Evolutionary conservation across 495 filamentous ascomycete genomes (phyloP).

Genomic region (Hypoxylon trugodes): DNA sequence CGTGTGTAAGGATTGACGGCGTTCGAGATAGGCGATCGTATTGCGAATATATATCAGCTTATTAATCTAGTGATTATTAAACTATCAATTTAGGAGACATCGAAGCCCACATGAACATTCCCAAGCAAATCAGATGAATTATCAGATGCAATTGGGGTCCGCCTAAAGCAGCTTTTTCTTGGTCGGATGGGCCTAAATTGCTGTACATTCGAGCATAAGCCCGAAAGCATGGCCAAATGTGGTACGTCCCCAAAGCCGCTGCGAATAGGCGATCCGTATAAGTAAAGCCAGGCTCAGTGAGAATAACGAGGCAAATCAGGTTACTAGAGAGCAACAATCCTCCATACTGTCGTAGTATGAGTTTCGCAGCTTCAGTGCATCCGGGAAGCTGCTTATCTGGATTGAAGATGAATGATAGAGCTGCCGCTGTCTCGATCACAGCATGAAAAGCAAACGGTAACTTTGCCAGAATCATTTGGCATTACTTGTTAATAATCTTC

Average conservation of each 20-base stretch:
- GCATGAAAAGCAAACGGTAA: slow-evolving; percentile 40
- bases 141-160: slow-evolving; percentile 26
- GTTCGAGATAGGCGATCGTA: not conserved
- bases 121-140: slow-evolving; percentile 20
- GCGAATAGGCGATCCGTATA: slow-evolving; percentile 30
- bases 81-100: not conserved
- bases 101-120: slow-evolving; percentile 18
- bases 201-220: slow-evolving; percentile 39
- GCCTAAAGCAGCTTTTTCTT: slow-evolving; percentile 10
- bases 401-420: slow-evolving; percentile 43
- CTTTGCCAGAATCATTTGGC: slow-evolving; percentile 31
- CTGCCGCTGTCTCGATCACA: slow-evolving; percentile 39
- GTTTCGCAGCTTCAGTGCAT: slow-evolving; percentile 41
- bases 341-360: slow-evolving; percentile 52
- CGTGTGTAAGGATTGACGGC: too few relatives aligned
- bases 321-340: slow-evolving; percentile 49
- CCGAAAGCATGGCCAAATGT: slow-evolving; percentile 50
- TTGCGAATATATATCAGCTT: too few relatives aligned
- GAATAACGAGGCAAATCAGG: slow-evolving; percentile 38
- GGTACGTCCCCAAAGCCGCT: slow-evolving; percentile 48
- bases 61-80: not conserved
- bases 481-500: too few relatives aligned
- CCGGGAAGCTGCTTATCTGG: slow-evolving; percentile 43
- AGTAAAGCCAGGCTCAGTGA: slow-evolving; percentile 32
- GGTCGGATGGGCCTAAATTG: not conserved